Conservation (phyloP, 83 land plant genomes). For the Picea abies region DNA sequence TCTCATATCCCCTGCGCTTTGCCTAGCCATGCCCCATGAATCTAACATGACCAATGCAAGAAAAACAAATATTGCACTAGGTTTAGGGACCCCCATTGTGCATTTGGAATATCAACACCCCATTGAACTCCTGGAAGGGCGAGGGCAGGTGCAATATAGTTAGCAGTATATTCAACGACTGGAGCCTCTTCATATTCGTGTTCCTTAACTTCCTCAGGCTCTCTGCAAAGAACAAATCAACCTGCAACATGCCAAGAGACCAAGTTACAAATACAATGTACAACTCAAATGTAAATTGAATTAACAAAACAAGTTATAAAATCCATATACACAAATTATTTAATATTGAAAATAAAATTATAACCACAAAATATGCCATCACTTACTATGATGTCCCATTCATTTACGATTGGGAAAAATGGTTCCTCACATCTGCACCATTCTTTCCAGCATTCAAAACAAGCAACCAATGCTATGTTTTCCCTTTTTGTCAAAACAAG, state of each 20-base stretch:
- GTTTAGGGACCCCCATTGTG: too few relatives aligned
- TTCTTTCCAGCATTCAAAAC: slow-evolving; percentile 76
- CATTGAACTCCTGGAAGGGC: too few relatives aligned
- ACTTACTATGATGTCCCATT: slow-evolving; percentile 82
- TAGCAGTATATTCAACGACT: too few relatives aligned
- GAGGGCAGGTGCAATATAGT: too few relatives aligned
- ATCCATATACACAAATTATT: too few relatives aligned
- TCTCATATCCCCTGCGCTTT: too few relatives aligned
- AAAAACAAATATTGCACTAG: too few relatives aligned
- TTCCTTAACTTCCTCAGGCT: slow-evolving; percentile 60
- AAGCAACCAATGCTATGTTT: slow-evolving; percentile 87
- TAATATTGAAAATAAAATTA: too few relatives aligned
- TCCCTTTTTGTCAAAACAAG: slow-evolving; percentile 59
- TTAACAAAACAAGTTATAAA: background rate
- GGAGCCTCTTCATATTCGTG: too few relatives aligned
- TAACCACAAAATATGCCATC: background rate
- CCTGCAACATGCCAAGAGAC: slow-evolving; percentile 59
- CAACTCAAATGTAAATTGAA: background rate
- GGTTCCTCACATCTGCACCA: slow-evolving; percentile 84
- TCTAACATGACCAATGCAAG: too few relatives aligned
- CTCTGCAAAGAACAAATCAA: slow-evolving; percentile 90
- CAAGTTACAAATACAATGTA: background rate
- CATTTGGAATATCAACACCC: too few relatives aligned
- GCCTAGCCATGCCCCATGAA: too few relatives aligned
- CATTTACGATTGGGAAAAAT: slow-evolving; percentile 65